These are phyloP conservation scores for Kodamaea fukazawae DNA, from an alignment of 805 yeast species.

Conservation along the genomic window DNA sequence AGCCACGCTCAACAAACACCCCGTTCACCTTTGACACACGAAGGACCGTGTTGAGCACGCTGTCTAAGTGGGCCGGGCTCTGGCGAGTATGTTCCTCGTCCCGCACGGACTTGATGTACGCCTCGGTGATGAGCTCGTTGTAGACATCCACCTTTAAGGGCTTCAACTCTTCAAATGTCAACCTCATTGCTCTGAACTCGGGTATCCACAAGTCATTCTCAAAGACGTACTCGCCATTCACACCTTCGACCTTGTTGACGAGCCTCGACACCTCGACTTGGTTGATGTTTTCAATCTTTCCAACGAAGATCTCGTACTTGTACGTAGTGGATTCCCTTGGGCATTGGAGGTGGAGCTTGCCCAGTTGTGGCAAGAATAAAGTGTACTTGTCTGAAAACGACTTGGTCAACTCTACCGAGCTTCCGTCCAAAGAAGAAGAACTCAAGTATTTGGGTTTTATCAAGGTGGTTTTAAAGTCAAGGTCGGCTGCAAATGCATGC, in stretches of 20 bases:
- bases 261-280: slow-evolving; percentile 23
- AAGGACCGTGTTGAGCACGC: slow-evolving; percentile 14
- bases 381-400: slow-evolving; percentile 29
- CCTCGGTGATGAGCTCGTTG: slow-evolving; percentile 31
- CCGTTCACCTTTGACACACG: slow-evolving; percentile 37
- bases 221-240: slow-evolving; percentile 6
- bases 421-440: slow-evolving; percentile 18
- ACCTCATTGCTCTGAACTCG: slow-evolving; percentile 39
- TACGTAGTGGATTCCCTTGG: slow-evolving; percentile 25
- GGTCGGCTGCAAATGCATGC: slow-evolving; percentile 46
- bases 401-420: slow-evolving; percentile 28
- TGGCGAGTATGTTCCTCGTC: slow-evolving; percentile 7
- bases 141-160: slow-evolving; percentile 39
- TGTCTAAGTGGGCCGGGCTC: too few species aligned
- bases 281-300: slow-evolving; percentile 24
- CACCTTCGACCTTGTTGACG: slow-evolving; percentile 1
- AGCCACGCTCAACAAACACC: slow-evolving; percentile 18
- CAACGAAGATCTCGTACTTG: slow-evolving; percentile 27
- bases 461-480: slow-evolving; percentile 38
- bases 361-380: slow-evolving; percentile 14
- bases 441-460: slow-evolving; percentile 39
- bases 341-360: slow-evolving; percentile 28
- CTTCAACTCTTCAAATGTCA: slow-evolving; percentile 45
- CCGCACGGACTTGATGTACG: slow-evolving; percentile 18
- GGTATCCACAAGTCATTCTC: slow-evolving; percentile 39